Percentiles rank a stretch among this genome's conserved stretches.
Conservation (phyloP, 2,329 filamentous ascomycete species). For the Verticillium dahliae region DNA sequence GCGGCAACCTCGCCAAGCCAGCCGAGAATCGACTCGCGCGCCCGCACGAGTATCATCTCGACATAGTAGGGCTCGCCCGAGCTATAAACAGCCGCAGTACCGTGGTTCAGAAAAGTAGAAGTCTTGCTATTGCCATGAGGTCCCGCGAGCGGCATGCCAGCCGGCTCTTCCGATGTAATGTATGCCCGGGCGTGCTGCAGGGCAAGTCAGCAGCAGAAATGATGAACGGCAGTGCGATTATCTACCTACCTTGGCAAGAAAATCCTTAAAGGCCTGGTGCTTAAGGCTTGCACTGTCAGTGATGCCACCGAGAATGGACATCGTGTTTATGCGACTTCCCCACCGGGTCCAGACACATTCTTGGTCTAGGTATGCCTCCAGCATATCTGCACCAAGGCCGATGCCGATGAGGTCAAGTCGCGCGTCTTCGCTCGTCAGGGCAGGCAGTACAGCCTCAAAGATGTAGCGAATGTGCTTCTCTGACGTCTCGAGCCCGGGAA, state of each 20-base stretch:
- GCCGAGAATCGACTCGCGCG: slow-evolving; percentile 45
- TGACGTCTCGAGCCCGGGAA: slow-evolving; percentile 52
- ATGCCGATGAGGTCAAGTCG: slow-evolving; percentile 66
- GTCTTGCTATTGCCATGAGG: slow-evolving; percentile 28
- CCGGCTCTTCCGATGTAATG: slow-evolving; percentile 41
- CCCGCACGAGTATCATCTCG: slow-evolving; percentile 56
- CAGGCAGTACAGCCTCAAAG: slow-evolving; percentile 55
- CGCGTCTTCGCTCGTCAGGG: slow-evolving; percentile 38
- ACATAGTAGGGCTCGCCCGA: slow-evolving; percentile 51
- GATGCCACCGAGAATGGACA: slow-evolving; percentile 44
- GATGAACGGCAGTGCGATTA: no score
- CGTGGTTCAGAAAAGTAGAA: slow-evolving; percentile 34
- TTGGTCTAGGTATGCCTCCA: slow-evolving; percentile 51
- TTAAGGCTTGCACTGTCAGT: slow-evolving; percentile 29
- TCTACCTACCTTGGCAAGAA: slow-evolving; percentile 41
- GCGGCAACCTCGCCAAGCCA: slow-evolving; percentile 55
- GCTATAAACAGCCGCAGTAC: slow-evolving; percentile 60
- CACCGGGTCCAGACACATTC: slow-evolving; percentile 43
- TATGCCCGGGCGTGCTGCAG: slow-evolving; percentile 56
- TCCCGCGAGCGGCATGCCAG: slow-evolving; percentile 47
- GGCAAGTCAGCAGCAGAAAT: no score
- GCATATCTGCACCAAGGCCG: slow-evolving; percentile 55
- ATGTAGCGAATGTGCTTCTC: slow-evolving; percentile 59
- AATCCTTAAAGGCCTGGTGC: slow-evolving; percentile 38
- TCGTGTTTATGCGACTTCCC: slow-evolving; percentile 34